These are phyloP conservation scores for Sporothrix luriei DNA, from an alignment of 2,329 filamentous ascomycete species.

Conservation along the genomic window DNA sequence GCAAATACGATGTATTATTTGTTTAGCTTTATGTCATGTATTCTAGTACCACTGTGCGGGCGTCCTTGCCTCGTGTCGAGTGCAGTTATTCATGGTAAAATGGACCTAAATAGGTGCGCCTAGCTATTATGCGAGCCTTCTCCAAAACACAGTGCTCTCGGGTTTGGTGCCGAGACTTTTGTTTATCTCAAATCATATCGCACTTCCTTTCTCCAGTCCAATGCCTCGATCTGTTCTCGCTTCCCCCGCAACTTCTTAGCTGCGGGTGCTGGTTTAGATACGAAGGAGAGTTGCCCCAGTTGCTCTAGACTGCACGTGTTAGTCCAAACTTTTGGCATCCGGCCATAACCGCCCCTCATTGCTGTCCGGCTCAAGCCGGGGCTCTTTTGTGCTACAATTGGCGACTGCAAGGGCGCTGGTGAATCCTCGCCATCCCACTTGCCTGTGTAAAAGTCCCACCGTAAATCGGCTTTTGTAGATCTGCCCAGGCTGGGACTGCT, in stretches of 20 bases:
- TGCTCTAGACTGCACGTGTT: neutral
- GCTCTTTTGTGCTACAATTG: conserved; percentile 6
- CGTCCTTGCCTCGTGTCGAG: neutral
- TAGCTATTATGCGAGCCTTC: neutral
- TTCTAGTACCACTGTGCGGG: neutral
- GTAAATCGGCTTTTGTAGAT: conserved; percentile 16
- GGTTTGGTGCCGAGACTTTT: no score
- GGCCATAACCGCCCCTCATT: neutral
- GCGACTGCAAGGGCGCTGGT: neutral
- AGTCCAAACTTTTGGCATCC: neutral
- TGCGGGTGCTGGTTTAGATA: no score
- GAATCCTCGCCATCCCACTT: conserved; percentile 4
- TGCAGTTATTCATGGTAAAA: neutral
- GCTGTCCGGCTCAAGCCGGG: conserved; percentile 21
- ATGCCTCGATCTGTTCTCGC: no score
- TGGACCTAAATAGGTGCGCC: neutral
- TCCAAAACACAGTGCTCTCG: no score
- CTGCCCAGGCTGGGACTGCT: neutral
- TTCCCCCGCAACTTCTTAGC: no score
- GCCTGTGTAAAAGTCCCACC: neutral
- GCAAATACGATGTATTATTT: conserved; percentile 23
- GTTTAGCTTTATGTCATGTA: neutral
- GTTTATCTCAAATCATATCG: no score
- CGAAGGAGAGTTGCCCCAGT: no score
- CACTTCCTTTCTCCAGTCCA: no score